Base-by-base conservation (phyloP, 1,139 yeast species). In the Pichia sp. region DNA sequence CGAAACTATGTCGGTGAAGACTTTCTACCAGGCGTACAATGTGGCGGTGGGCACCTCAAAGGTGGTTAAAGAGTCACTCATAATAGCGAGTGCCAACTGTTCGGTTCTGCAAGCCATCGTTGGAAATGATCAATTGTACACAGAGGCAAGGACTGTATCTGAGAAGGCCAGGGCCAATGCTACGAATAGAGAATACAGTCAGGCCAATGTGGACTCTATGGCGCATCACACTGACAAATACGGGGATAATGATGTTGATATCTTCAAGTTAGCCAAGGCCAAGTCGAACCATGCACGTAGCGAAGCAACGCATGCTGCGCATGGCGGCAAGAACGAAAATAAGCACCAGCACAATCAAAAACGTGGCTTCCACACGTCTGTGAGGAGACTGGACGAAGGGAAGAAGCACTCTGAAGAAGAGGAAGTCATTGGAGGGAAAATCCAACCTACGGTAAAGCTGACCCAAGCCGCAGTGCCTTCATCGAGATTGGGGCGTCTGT, bases 391-490 rank as follows among this genome's bases (percentile, higher is more conserved):
- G 12, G 48, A 51, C 16, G 55, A 46, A 29, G 52, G 50, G 4
- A 49, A 45, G n/a, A 34, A 50, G 12, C 46, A 54, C 14, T 24
- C 10, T 14, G 27, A 36, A 2, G 33, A 33, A 14, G 33, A 48
- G 1, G 60, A 54, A 17, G 60, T 70, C 2, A 67, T 72, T 48
- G 80, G 80, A 2, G 64, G 66, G 49, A 67, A 72, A 41, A 72
- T 67, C n/a, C 69, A 70, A 55, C 73, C 74, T n/a, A 72, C 71
- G 31, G 72, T 74, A 60, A 76, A 78, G 52, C 72, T 87, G 78
- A 73, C 81, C 33, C 81, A 84, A 55, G 81, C 93, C 4, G 80
- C 83, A 54, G 95, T 93, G 17, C 99, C 99, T 3, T 78, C 95
- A 24, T 80, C 96, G 1, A 80, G 97, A 64, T 71, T 93, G 40